phyloP scores from a whole-genome alignment of 2,329 filamentous ascomycete species.

The Lasiodiplodia hormozganensis region DNA sequence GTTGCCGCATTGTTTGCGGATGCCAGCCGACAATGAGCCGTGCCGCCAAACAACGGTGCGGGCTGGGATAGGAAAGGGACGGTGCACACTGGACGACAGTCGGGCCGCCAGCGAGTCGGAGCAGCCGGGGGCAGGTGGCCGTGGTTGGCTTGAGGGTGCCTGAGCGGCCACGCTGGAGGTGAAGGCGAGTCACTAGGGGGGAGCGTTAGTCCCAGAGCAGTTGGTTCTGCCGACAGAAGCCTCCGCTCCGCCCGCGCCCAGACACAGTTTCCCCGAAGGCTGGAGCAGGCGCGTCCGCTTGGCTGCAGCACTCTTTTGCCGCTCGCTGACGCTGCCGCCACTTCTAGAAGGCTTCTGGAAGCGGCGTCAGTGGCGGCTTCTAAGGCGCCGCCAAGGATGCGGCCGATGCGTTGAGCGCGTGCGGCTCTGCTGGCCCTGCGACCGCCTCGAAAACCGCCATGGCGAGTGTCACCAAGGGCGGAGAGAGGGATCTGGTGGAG shows the following conservation, averaged over 20 bases:
- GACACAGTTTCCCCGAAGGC: not conserved
- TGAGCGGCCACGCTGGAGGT: not conserved
- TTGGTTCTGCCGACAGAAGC: not conserved
- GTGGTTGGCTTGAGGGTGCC: conserved; percentile 1
- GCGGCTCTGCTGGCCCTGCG: conserved; percentile 14
- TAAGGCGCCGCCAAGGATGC: not conserved
- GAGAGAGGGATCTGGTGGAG: conserved; percentile 1
- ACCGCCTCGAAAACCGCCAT: not conserved
- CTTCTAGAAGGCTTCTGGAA: conserved; percentile 13
- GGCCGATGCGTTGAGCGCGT: not conserved
- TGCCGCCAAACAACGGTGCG: conserved; percentile 15
- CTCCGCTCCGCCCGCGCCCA: conserved; percentile 9
- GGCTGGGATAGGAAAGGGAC: conserved; percentile 3
- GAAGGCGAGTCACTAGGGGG: not conserved
- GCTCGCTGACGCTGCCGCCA: not conserved
- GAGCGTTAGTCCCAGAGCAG: conserved; percentile 4
- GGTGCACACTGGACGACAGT: not conserved
- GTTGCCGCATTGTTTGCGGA: not conserved
- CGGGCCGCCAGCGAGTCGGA: conserved; percentile 20
- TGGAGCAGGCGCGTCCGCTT: not conserved
- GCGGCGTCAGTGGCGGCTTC: not conserved
- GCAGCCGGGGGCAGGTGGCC: conserved; percentile 1
- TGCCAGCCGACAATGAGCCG: conserved; percentile 13
- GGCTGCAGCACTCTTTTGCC: not conserved
- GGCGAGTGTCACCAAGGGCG: not conserved